phyloP scores from a whole-genome alignment of 495 filamentous ascomycete genomes.

The Trichoderma gamsii region DNA sequence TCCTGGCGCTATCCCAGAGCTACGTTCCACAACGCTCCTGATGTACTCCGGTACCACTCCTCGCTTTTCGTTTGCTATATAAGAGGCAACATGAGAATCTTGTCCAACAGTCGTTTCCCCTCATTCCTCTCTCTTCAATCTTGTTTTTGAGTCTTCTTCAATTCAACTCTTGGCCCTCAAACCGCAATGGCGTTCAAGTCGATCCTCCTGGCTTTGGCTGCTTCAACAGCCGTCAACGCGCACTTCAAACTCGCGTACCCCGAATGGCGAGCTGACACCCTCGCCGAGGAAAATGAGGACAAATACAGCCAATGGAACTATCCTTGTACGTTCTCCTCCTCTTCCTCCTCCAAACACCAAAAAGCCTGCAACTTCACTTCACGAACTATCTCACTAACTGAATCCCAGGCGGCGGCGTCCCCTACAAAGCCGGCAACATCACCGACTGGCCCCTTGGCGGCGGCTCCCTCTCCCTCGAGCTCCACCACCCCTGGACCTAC shows the following conservation, averaged over 20 bases:
- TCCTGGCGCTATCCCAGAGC: background rate
- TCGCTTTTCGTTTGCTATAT: background rate
- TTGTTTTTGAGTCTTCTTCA: background rate
- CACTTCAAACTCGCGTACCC: conserved; percentile 57
- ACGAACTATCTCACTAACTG: conserved; percentile 4
- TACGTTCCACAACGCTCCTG: too few species aligned
- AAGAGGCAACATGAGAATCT: too few species aligned
- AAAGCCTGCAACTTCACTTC: conserved; percentile 19
- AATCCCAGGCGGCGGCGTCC: conserved; percentile 47
- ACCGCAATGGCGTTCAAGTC: conserved; percentile 27
- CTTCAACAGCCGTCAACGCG: conserved; percentile 39
- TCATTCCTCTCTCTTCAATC: background rate
- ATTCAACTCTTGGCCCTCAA: too few species aligned
- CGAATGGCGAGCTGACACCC: conserved; percentile 49
- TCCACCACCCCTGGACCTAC: conserved; percentile 51
- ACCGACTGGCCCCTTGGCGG: conserved; percentile 56
- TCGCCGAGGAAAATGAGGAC: conserved; percentile 22
- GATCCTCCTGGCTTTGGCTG: conserved; percentile 29
- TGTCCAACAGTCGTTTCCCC: background rate
- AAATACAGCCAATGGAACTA: conserved; percentile 49
- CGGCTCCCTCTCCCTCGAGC: conserved; percentile 47
- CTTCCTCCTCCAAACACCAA: conserved; percentile 3
- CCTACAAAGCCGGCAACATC: conserved; percentile 44
- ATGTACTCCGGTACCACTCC: too few species aligned
- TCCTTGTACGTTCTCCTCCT: conserved; percentile 40